Base-by-base conservation (phyloP, 139 green algal genomes). In the Chlamydomonas incerta region DNA sequence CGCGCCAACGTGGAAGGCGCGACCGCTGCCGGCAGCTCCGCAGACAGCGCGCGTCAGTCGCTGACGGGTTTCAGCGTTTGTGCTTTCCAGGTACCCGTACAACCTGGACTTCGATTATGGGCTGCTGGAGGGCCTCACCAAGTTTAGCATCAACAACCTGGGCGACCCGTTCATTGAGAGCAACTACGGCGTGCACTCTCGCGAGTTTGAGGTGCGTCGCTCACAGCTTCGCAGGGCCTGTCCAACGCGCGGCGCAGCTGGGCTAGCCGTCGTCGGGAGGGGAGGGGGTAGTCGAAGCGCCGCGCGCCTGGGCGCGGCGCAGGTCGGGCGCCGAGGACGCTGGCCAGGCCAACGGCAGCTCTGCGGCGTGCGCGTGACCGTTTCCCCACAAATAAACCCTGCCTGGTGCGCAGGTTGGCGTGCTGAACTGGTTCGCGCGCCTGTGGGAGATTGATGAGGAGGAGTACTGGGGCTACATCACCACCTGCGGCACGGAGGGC, bases 91-190 rank as follows among this genome's bases (percentile, higher is more conserved):
- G 62, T 99, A 99, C 84, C 97, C 97, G 0, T 99, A 99, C 94
- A 99, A 99, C 90, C 91, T 99, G n/a, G 97, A 99, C 73, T 99
- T 99, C 91, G 95, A 99, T 83, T 99, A 97, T 87, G 95, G 93
- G 8, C 92, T 95, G 0, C 88, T 99, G 63, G 94, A 98, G 86
- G 90, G 90, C 23, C 88, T 99, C 58, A 93, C 93, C 60, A 93
- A 95, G 82, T 99, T 95, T 90, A 97, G 94, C 91, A 99, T 99
- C 89, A 99, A 99, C 90, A 99, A 99, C 86, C 89, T 99, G 57
- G 97, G 97, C 15, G 97, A 99, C 84, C 97, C 97, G 0, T 99
- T 99, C 83, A 98, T 99, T 74, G 97, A 98, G 89, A 95, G 88
- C 91, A 99, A 99, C 89, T 99, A 99, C 76, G 97, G 97, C 70